phyloP scores from a whole-genome alignment of 106 monocot genomes.

The Platanthera guangdongensis region DNA sequence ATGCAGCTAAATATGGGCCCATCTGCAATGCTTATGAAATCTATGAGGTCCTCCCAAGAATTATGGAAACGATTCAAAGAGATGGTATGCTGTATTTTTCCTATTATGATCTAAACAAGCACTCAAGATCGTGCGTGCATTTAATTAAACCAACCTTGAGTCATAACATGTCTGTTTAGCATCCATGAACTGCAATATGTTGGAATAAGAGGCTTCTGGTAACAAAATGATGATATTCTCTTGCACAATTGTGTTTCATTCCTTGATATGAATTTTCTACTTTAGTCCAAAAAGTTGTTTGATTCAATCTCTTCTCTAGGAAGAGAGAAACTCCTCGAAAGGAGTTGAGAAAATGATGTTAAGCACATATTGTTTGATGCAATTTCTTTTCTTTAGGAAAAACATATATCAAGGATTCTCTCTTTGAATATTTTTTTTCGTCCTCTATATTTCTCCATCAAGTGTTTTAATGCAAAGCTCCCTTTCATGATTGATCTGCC shows the following conservation, averaged over 20 bases:
- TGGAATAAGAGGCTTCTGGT: neutral
- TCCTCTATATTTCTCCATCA: neutral
- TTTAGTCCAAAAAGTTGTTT: neutral
- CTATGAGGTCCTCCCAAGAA: conserved; percentile 24
- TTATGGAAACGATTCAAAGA: conserved; percentile 15
- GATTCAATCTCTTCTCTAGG: too few species aligned
- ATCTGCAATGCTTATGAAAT: conserved; percentile 41
- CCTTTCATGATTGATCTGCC: neutral
- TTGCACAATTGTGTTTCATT: neutral
- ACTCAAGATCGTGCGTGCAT: neutral
- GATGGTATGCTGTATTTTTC: conserved; percentile 19
- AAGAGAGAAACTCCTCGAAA: too few species aligned
- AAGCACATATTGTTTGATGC: too few species aligned
- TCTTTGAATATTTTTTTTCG: neutral
- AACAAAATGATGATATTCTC: too few species aligned
- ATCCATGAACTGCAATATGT: neutral
- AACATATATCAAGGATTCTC: too few species aligned
- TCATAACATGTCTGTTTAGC: neutral
- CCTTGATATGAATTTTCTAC: neutral
- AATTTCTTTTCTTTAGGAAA: too few species aligned
- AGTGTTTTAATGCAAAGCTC: neutral
- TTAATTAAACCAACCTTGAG: too few species aligned
- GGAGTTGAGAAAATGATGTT: too few species aligned
- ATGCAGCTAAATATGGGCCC: conserved; percentile 20
- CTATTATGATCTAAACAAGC: neutral